Conservation (phyloP, 148 eudicot species). For the Simmondsia chinensis region DNA sequence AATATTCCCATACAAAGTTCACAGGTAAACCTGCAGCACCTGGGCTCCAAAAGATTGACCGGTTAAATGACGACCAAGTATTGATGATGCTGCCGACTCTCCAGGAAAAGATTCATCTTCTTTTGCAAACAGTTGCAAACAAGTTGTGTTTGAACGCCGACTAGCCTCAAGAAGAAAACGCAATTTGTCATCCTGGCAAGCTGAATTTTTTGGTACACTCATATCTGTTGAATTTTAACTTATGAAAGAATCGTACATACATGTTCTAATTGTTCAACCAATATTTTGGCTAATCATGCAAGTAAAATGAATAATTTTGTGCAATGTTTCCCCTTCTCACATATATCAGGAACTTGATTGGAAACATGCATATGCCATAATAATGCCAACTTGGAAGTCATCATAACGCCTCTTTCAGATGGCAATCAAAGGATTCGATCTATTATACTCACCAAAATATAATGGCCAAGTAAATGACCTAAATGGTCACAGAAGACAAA, state of each 20-base stretch:
- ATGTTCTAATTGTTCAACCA: neutral
- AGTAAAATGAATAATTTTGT: too few species aligned
- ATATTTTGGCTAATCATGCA: neutral
- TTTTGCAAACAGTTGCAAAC: constrained; percentile 76
- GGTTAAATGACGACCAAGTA: constrained; percentile 61
- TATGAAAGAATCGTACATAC: constrained; percentile 3
- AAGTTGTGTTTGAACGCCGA: constrained; percentile 70
- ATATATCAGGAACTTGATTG: too few species aligned
- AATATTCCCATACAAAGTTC: constrained; percentile 2
- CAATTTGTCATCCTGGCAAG: constrained; percentile 53
- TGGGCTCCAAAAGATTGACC: constrained; percentile 25
- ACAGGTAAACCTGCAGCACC: constrained; percentile 23
- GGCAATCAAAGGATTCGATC: too few species aligned
- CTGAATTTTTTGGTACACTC: constrained; percentile 47
- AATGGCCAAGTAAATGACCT: too few species aligned
- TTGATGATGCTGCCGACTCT: constrained; percentile 80
- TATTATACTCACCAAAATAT: too few species aligned
- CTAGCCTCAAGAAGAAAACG: constrained; percentile 68
- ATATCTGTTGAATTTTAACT: constrained; percentile 22
- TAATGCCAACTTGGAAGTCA: too few species aligned
- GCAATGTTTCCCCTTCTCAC: too few species aligned
- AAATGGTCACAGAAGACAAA: too few species aligned
- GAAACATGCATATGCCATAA: too few species aligned
- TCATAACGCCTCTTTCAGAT: too few species aligned
- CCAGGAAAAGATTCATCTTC: constrained; percentile 80